Percentiles rank a stretch among this genome's conserved stretches.
These are phyloP conservation scores for Strobilomyces echinocephalus DNA, from an alignment of 768 basidiomycete species.

Conservation along the genomic window DNA sequence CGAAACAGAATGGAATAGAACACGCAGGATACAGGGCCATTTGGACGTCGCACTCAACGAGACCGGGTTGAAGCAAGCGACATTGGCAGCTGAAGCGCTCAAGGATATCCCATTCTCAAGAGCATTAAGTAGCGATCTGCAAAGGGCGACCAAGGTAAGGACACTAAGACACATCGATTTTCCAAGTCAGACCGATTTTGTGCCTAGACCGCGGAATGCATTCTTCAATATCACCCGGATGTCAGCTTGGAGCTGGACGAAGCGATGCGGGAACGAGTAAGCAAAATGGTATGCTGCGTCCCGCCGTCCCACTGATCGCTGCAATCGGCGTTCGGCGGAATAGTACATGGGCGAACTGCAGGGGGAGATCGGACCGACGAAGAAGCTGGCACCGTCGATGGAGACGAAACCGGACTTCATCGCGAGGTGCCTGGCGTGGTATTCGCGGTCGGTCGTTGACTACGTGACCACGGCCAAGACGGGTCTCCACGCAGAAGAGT, in stretches of 20 bases:
- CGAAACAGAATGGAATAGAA: slow-evolving; percentile 67
- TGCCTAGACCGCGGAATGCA: slow-evolving; percentile 60
- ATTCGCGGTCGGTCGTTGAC: slow-evolving; percentile 44
- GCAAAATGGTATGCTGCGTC: slow-evolving; percentile 15
- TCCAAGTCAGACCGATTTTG: background rate
- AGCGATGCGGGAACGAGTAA: slow-evolving; percentile 63
- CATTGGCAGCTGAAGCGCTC: slow-evolving; percentile 49
- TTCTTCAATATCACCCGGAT: slow-evolving; percentile 50
- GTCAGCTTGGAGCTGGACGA: slow-evolving; percentile 39
- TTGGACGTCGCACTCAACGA: slow-evolving; percentile 64
- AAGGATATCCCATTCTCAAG: slow-evolving; percentile 49
- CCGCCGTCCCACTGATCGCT: background rate
- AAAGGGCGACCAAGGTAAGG: slow-evolving; percentile 59
- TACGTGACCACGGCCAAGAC: slow-evolving; percentile 18
- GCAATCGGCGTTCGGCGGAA: background rate
- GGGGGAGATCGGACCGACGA: slow-evolving; percentile 34
- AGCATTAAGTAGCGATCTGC: slow-evolving; percentile 70
- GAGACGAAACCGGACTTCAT: slow-evolving; percentile 35
- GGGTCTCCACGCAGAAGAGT: slow-evolving; percentile 28
- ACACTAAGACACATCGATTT: background rate
- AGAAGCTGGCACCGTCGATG: slow-evolving; percentile 19
- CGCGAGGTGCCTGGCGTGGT: slow-evolving; percentile 57
- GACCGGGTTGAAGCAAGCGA: slow-evolving; percentile 56
- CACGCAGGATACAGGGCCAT: slow-evolving; percentile 70
- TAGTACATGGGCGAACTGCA: slow-evolving; percentile 63